These are phyloP conservation scores for Abortiporus biennis DNA, from an alignment of 1,284 basidiomycete species.

Conservation along the genomic window DNA sequence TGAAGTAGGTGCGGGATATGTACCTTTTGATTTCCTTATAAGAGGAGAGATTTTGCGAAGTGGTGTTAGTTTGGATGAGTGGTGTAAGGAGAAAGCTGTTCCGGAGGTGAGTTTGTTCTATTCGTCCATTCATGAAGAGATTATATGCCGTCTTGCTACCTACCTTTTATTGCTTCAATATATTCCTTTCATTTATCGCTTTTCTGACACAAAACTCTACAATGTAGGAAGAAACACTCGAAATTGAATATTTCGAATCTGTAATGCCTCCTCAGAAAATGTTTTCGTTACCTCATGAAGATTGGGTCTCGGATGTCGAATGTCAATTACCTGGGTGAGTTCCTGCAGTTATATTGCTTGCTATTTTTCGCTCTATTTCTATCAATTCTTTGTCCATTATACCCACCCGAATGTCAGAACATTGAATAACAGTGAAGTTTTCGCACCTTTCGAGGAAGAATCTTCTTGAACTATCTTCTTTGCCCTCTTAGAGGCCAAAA, in stretches of 20 bases:
- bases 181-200: no score
- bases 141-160: no score
- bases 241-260: slow-evolving; percentile 93
- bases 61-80: slow-evolving; percentile 72
- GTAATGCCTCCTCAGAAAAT: slow-evolving; percentile 86
- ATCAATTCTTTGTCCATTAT: no score
- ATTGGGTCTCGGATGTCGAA: slow-evolving; percentile 89
- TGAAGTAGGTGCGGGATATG: slow-evolving; percentile 57
- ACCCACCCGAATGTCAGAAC: no score
- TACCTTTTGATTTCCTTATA: slow-evolving; percentile 95
- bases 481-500: no score
- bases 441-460: no score
- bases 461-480: no score
- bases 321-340: slow-evolving; percentile 65
- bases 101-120: slow-evolving; percentile 47
- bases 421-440: no score
- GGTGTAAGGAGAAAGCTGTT: slow-evolving; percentile 67
- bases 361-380: neutral
- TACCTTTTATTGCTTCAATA: no score
- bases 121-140: no score
- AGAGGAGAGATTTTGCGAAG: slow-evolving; percentile 76
- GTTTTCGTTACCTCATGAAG: slow-evolving; percentile 80
- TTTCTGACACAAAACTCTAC: slow-evolving; percentile 12
- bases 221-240: slow-evolving; percentile 77
- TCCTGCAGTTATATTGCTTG: neutral